These are phyloP conservation scores for Acanthamoeba royreba DNA, from an alignment of 208 protist genomes.

Conservation along the genomic window DNA sequence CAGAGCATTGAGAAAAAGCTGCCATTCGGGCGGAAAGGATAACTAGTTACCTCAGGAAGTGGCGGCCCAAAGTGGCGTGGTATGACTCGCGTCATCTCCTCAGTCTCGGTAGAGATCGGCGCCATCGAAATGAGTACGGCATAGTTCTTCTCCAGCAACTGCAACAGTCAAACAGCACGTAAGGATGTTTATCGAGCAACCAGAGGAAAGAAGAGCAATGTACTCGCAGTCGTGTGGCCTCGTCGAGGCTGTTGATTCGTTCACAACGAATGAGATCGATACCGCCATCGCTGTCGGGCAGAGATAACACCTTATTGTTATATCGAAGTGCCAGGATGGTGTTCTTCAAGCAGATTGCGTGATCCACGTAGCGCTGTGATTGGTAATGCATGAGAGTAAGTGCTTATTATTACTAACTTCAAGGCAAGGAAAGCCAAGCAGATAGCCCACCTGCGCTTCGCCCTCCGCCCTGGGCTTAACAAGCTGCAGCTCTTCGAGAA, in stretches of 20 bases:
- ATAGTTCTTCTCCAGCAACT: conserved; percentile 76
- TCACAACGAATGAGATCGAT: conserved; percentile 72
- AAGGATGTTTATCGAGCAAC: not conserved
- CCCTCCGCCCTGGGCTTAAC: conserved; percentile 46
- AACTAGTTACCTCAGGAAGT: conserved; percentile 73
- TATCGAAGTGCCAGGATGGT: conserved; percentile 56
- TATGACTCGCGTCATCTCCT: conserved; percentile 32
- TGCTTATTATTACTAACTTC: too few species aligned
- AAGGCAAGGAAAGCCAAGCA: not conserved
- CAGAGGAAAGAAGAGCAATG: not conserved
- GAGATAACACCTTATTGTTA: not conserved
- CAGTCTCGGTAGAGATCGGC: conserved; percentile 66
- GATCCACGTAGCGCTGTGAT: conserved; percentile 54
- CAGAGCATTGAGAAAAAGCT: not conserved
- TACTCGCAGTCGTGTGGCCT: conserved; percentile 55
- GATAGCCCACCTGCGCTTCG: conserved; percentile 36
- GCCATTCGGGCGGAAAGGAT: not conserved
- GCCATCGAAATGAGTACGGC: conserved; percentile 78
- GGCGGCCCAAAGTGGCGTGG: conserved; percentile 76
- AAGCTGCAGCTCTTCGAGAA: conserved; percentile 73
- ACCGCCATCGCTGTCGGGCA: conserved; percentile 36
- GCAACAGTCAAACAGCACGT: not conserved
- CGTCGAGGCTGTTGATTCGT: conserved; percentile 71
- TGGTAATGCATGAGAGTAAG: too few species aligned
- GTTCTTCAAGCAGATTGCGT: conserved; percentile 60